A percentile compares a stretch with the other conserved stretches of the same genome.
phyloP scores from a whole-genome alignment of 805 yeast genomes.

The Komagataella mondaviorum region DNA sequence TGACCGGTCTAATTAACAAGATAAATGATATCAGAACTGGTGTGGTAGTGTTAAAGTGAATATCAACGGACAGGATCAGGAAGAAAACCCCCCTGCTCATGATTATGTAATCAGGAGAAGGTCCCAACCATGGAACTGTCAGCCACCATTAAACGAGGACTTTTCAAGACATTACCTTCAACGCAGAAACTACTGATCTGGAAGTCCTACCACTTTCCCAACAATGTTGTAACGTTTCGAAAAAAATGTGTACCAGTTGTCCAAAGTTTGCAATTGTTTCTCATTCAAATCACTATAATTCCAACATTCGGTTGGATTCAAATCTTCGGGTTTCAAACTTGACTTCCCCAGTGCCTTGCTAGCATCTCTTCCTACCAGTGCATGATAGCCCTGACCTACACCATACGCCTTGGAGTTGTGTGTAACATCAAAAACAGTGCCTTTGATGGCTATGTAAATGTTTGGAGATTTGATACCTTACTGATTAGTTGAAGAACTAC shows the following conservation, averaged over 20 bases:
- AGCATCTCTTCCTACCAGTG: constrained; percentile 66
- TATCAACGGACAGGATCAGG: too few relatives aligned
- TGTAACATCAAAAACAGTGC: constrained; percentile 69
- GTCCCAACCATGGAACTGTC: too few relatives aligned
- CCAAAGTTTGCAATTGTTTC: constrained; percentile 44
- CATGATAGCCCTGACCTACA: constrained; percentile 60
- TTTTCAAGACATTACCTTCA: too few relatives aligned
- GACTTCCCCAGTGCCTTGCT: constrained; percentile 66
- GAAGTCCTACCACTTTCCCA: constrained; percentile 16
- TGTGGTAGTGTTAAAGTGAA: too few relatives aligned
- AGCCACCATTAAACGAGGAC: too few relatives aligned
- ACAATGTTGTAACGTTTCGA: constrained; percentile 35
- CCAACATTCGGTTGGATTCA: constrained; percentile 27
- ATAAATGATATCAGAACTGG: too few relatives aligned
- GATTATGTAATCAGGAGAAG: too few relatives aligned
- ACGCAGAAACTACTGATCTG: neutral
- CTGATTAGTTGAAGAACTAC: constrained; percentile 1
- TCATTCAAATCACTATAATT: constrained; percentile 39
- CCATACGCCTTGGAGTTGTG: constrained; percentile 58
- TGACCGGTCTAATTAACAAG: too few relatives aligned
- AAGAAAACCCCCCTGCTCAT: too few relatives aligned
- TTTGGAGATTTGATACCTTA: constrained; percentile 25
- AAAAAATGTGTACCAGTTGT: constrained; percentile 65
- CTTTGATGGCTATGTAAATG: constrained; percentile 65
- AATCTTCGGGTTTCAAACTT: constrained; percentile 40